Conservation (phyloP, 768 basidiomycete species). For the Lactarius sanguifluus region DNA sequence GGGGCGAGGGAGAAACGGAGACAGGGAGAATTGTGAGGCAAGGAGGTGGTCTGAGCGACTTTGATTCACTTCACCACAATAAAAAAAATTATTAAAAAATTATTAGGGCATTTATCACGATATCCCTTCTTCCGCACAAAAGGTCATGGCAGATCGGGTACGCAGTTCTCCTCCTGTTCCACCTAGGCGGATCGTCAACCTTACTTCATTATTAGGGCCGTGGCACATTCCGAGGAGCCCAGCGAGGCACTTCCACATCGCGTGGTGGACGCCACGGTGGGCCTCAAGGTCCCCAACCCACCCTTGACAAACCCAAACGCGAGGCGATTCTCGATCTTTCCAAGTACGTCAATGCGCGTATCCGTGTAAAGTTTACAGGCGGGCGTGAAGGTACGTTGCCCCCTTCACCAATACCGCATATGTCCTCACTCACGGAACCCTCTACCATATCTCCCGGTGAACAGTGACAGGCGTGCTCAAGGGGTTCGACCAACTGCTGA, state of each 20-base stretch:
- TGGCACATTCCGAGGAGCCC: conserved; percentile 50
- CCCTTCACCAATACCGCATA: neutral
- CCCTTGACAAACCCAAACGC: conserved; percentile 77
- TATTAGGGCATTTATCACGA: neutral
- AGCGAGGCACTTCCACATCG: conserved; percentile 38
- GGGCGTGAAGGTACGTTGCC: conserved; percentile 78
- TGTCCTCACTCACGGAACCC: conserved; percentile 1
- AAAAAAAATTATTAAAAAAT: neutral
- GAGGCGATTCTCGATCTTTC: conserved; percentile 95
- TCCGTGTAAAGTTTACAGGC: conserved; percentile 97
- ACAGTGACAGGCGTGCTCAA: conserved; percentile 90
- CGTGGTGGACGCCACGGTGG: conserved; percentile 51
- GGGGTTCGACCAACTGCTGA: conserved; percentile 94
- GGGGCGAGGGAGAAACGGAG: neutral
- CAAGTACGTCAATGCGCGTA: conserved; percentile 89
- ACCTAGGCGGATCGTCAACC: neutral
- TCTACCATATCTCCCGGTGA: conserved; percentile 14
- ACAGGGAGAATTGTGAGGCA: neutral
- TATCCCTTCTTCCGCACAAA: neutral
- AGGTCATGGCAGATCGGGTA: conserved; percentile 63
- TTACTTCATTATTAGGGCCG: conserved; percentile 57
- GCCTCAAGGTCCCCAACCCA: conserved; percentile 46
- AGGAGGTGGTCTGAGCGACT: neutral
- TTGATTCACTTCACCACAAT: neutral
- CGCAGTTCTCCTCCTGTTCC: conserved; percentile 31